Base-by-base conservation (phyloP, 2,329 filamentous ascomycete genomes). In the Diatrype stigma region DNA sequence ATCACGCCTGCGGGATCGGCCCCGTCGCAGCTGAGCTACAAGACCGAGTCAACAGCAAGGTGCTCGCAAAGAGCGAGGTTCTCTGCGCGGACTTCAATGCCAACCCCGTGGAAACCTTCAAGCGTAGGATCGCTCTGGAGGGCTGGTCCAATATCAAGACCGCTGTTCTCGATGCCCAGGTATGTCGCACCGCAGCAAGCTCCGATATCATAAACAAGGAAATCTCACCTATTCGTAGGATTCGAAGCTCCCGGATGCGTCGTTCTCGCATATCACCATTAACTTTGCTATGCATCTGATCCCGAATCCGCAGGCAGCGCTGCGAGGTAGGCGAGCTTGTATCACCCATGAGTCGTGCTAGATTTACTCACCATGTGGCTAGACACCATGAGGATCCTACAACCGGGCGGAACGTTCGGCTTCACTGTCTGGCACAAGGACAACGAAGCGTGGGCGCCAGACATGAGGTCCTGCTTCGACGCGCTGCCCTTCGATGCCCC, bases 1-100 rank as follows among this genome's bases (percentile, higher is more conserved):
- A 84, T 51, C 74, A 73, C 54, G 79, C 76, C 6, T 82, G 79
- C 50, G 80, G 80, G 0, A 69, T 71, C 3, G 80, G 79, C 0
- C 68, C 79, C 16, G 67, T 80, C 12, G 74, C 73, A 1, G 70
- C 73, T 8, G 62, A 73, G 23, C 57, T 81, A 14, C 72, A 78
- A 50, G 60, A 61, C 10, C 61, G 58, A 2, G 52, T 82, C 14
- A 55, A 68, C 12, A 62, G 60, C 7, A 58, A 71, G 1, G 62
- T 73, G 5, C 65, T 78, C 19, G 61, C 59, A 8, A 59, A 63
- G 48, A 79, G 78, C 63, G 70, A 67, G 21, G 68, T 82, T 48
- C 59, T 78, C n/a, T 78, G 73, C 28, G 72, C 73, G 3, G 80
- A 84, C 57, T 66, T 71, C 21, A 73, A 76, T 0, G 63, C 67